phyloP scores from a whole-genome alignment of 164 flowering plant genomes.

The Pachysandra terminalis region DNA sequence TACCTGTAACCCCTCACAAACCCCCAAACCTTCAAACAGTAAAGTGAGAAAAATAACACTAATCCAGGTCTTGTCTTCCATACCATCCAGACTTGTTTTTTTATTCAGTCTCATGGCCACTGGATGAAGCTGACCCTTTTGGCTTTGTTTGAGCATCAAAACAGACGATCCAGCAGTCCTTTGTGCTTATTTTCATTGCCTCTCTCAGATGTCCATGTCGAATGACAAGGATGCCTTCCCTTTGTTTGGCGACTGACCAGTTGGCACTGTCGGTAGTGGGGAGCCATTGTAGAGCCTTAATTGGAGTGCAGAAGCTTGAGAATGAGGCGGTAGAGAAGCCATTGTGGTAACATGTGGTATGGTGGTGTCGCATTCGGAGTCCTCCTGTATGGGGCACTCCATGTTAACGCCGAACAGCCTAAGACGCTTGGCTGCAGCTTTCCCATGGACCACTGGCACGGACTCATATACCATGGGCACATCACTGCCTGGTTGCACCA shows the following conservation, averaged over 20 bases:
- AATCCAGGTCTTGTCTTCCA: constrained; percentile 4
- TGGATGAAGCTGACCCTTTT: neutral
- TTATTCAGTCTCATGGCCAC: neutral
- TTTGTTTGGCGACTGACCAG: constrained; percentile 21
- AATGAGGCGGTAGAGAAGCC: constrained; percentile 5
- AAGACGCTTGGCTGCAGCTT: constrained; percentile 52
- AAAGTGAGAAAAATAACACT: neutral
- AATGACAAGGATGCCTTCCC: constrained; percentile 43
- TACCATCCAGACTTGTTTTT: neutral
- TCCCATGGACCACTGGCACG: constrained; percentile 75
- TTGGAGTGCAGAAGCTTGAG: constrained; percentile 14
- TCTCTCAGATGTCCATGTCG: constrained; percentile 16
- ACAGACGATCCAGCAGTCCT: no score
- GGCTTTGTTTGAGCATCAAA: no score
- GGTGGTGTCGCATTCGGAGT: constrained; percentile 30
- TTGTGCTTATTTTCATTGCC: no score
- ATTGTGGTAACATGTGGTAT: constrained; percentile 16
- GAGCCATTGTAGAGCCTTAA: constrained; percentile 23
- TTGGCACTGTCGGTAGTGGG: constrained; percentile 11
- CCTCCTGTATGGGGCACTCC: constrained; percentile 63
- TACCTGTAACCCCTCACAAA: neutral
- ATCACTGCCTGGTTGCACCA: constrained; percentile 16
- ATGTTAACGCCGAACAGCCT: constrained; percentile 92
- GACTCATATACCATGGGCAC: constrained; percentile 56
- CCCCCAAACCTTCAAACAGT: neutral